Conservation (phyloP, 1,284 basidiomycete genomes). For the Somion occarium region DNA sequence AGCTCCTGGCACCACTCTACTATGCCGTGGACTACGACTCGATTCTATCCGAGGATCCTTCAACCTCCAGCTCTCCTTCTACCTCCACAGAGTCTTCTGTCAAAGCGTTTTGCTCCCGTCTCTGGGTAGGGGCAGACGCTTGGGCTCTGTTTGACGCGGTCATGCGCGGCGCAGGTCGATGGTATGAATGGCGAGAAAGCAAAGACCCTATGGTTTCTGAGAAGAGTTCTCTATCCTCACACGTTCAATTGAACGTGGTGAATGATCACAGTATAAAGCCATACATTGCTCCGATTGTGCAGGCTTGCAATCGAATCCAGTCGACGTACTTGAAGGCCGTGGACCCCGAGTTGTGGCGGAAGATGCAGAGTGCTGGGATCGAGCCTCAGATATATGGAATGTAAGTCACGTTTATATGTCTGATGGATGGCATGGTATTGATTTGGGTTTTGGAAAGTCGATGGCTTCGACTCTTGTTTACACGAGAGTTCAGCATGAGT, state of each 20-base stretch:
- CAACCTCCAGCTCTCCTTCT: too few species aligned
- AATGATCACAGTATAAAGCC: constrained; percentile 45
- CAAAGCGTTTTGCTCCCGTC: constrained; percentile 57
- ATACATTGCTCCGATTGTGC: constrained; percentile 80
- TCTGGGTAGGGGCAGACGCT: constrained; percentile 78
- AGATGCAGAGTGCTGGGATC: constrained; percentile 73
- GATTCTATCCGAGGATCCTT: constrained; percentile 36
- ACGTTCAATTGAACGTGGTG: constrained; percentile 34
- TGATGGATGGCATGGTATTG: not conserved
- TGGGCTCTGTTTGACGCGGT: constrained; percentile 76
- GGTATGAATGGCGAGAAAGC: constrained; percentile 87
- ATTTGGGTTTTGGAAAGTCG: constrained; percentile 66
- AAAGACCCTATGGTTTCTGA: constrained; percentile 25
- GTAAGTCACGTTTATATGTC: constrained; percentile 39
- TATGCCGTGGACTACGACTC: constrained; percentile 83
- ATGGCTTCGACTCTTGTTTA: constrained; percentile 88
- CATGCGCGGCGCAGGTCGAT: constrained; percentile 73
- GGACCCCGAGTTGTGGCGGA: constrained; percentile 77
- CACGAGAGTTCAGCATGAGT: constrained; percentile 76
- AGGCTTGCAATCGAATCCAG: constrained; percentile 77
- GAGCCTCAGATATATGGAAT: constrained; percentile 96
- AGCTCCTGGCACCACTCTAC: constrained; percentile 82
- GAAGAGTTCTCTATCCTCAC: constrained; percentile 36
- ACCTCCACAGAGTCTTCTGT: not conserved
- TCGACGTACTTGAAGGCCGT: constrained; percentile 66